phyloP scores from a whole-genome alignment of 164 flowering plant species.

The Piper betle region DNA sequence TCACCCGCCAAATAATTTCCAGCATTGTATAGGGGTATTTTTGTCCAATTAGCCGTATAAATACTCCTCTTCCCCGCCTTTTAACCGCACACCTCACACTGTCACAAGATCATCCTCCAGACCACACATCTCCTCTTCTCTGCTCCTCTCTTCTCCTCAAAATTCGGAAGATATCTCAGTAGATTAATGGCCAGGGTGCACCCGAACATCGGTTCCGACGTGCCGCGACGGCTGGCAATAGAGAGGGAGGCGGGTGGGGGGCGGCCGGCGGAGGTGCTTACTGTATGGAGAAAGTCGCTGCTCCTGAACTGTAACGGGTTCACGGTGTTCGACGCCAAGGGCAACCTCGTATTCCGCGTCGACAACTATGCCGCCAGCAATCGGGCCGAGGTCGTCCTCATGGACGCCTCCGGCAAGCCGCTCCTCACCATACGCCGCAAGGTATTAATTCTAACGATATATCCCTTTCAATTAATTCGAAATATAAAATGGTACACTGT shows the following conservation, averaged over 20 bases:
- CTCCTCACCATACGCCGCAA: conserved; percentile 67
- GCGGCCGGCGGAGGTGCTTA: conserved; percentile 15
- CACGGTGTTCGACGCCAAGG: conserved; percentile 45
- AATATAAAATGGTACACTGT: too few species aligned
- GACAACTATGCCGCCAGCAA: conserved; percentile 40
- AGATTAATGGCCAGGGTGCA: conserved; percentile 14
- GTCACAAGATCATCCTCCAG: neutral
- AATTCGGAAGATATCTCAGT: too few species aligned
- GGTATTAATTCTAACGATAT: conserved; percentile 17
- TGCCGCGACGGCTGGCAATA: conserved; percentile 2
- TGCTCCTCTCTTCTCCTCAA: too few species aligned
- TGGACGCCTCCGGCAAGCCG: conserved; percentile 57
- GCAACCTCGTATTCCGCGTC: conserved; percentile 48
- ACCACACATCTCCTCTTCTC: too few species aligned
- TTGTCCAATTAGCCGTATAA: neutral
- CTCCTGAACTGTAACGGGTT: conserved; percentile 56
- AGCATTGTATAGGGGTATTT: neutral
- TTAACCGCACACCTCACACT: too few species aligned
- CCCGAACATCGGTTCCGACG: conserved; percentile 8
- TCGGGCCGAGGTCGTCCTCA: conserved; percentile 38
- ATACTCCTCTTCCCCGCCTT: neutral
- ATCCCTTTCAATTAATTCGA: too few species aligned
- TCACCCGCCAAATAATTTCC: too few species aligned
- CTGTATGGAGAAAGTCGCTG: conserved; percentile 71
- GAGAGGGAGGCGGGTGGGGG: conserved; percentile 1